Evolutionary conservation across 1,284 basidiomycete genomes (phyloP), one percentile per base, ranked within the genome.

Genomic region (Puccinia brachypodii): DNA sequence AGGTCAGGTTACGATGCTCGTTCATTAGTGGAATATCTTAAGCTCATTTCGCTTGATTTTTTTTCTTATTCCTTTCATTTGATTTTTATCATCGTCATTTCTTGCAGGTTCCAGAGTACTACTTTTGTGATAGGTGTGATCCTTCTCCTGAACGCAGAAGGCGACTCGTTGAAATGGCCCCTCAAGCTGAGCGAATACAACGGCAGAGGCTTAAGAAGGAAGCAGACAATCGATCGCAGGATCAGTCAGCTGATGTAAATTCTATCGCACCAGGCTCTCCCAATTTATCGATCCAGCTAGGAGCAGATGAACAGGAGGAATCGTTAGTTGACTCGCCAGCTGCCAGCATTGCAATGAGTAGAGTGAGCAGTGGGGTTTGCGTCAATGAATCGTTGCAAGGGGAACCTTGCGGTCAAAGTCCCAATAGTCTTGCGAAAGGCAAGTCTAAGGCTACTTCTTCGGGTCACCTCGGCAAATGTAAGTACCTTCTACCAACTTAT

Each of bases 61-160:
- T 68, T 47, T 74, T n/a, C n/a, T n/a, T 19, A 73, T 33, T 38
- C 7, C 14, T 28, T 44, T 33, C 42, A 62, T 11, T n/a, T 36
- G 11, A 31, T 40, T 60, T 47, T 1, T 11, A 60, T 60, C 22
- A 31, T 42, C 53, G 19, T 40, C 72, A n/a, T 56, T 71, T 56
- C 25, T 60, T 83, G 84, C n/a, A 85, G 44, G 92, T 94, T 0
- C 94, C 94, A 0, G 93, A 96, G 83, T 89, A 85, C 80, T 88
- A 88, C 82, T 84, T 86, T 22, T 88, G 88, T 84, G 87, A 88
- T 66, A 81, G 85, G 56, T 88, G 88, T 83, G 86, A 85, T 62
- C 84, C 84, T 3, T 76, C 44, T 0, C 84, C 66, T 14, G 44
- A 73, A 60, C 76, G 76, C 11, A 47, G 83, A 64, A 76, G 64